Evolutionary conservation across 805 yeast genomes (phyloP), one percentile per base, ranked within the genome.

Genomic region (Yarrowia porcina): DNA sequence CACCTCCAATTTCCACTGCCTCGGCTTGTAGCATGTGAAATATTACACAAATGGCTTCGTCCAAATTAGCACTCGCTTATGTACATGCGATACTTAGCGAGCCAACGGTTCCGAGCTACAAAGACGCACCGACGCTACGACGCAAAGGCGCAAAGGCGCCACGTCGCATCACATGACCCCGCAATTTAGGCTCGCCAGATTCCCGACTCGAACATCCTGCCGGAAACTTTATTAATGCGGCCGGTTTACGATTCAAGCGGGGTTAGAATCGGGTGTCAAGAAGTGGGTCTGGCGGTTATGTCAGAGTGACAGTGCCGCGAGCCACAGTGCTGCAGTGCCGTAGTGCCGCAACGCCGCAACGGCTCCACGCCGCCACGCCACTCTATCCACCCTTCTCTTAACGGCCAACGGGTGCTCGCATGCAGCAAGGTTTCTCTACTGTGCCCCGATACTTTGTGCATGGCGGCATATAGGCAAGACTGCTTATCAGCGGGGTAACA

Each of bases 81-180:
- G 38, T 49, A 21, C 52, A 45, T 49, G 56, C 36, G 52, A 45
- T 28, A 45, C 20, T n/a, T 13, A 45, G 27, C 52, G 52, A 45
- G 56, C 56, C 56, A 49, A 49, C 56, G 56, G 56, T n/a, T 15
- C 10, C 10, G 38, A 2, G 12, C 10, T n/a, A n/a, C n/a, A n/a
- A n/a, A n/a, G n/a, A n/a, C n/a, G n/a, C n/a, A n/a, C n/a, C n/a
- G n/a, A n/a, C n/a, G n/a, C n/a, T n/a, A n/a, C n/a, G n/a, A n/a
- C n/a, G n/a, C n/a, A n/a, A n/a, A n/a, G n/a, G n/a, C n/a, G n/a
- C 38, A 20, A 49, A 32, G 25, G 21, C 20, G 56, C 56, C 56
- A 49, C 56, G 56, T 47, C 54, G 38, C 54, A 45, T 32, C 54
- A 47, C 38, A 47, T 32, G 50, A 45, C 54, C 54, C 54, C 54